Base-by-base conservation (phyloP, 306 rosid genomes). In the Prosopis cineraria region DNA sequence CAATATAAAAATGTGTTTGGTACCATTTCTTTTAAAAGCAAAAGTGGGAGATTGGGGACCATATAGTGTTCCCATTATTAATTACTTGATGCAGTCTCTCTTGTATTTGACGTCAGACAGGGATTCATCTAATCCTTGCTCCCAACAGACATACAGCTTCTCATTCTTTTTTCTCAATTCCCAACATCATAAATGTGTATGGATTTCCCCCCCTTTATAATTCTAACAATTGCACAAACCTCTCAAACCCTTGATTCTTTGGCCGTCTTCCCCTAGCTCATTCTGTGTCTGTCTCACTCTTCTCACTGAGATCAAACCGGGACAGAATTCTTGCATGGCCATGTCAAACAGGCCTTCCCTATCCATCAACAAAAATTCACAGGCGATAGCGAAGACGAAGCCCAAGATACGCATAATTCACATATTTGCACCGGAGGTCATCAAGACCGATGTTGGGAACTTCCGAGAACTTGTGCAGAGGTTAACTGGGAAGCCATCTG, bases 331-430 rank as follows among this genome's bases (percentile, higher is more conserved):
- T 39, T 82, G 73, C 34, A 29, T 36, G 33, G 40, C 66, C 72
- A 53, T 59, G 50, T 73, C 84, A n/a, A 78, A 69, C 31, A 4
- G 79, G 11, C 39, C 79, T 16, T 27, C 83, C 58, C 80, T 88
- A 55, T 85, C 79, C 77, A 75, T 89, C 76, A 95, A 91, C 86
- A 81, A 65, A 75, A 80, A 84, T 34, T 95, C 97, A 0, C 85
- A 86, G 53, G 62, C 71, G 52, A 87, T 92, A 50, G 88, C 91
- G 8, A 95, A 95, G 58, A 39, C 85, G 14, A 92, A 84, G 78
- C 96, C 97, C 19, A 91, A 91, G 81, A 91, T 95, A 34, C 88
- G 98, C 29, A 95, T 95, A 68, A 92, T 91, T 71, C 98, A 95
- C 87, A 87, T 95, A 79, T 89, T 91, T 45, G 97, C 97, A 5